Evolutionary conservation across 202 grass and related monocot species (phyloP).

Genomic region (Setaria italica): DNA sequence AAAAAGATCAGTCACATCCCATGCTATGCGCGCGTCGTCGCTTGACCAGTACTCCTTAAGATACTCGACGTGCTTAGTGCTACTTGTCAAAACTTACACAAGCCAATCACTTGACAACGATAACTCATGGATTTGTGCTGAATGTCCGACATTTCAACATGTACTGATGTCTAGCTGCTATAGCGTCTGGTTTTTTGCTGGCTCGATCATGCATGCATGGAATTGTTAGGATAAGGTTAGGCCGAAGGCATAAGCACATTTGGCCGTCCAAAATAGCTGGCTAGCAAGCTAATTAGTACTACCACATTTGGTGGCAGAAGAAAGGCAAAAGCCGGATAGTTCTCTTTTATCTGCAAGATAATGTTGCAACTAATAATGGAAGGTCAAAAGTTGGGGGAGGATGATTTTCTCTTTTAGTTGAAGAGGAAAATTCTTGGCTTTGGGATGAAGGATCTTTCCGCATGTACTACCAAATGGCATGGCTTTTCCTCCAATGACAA

Average conservation of each 20-base stretch:
- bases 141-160: background rate
- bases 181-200: background rate
- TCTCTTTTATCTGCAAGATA: background rate
- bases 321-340: slow-evolving; percentile 1
- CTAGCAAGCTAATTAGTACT: background rate
- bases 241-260: slow-evolving; percentile 44
- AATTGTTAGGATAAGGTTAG: slow-evolving; percentile 45
- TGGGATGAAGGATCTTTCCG: slow-evolving; percentile 7
- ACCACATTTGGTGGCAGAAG: slow-evolving; percentile 36
- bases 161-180: too few species aligned
- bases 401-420: background rate
- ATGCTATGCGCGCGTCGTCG: background rate
- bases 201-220: background rate
- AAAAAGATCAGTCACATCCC: too few species aligned
- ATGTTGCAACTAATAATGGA: background rate
- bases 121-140: background rate
- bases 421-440: slow-evolving; percentile 28
- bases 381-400: background rate
- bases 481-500: background rate
- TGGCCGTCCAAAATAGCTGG: slow-evolving; percentile 31
- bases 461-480: background rate
- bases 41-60: background rate
- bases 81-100: slow-evolving; percentile 24
- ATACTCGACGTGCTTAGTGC: background rate
- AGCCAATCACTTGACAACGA: slow-evolving; percentile 23